Evolutionary conservation across 306 rosid genomes (phyloP), one percentile per base, ranked within the genome.

Genomic region (Castanea crenata): DNA sequence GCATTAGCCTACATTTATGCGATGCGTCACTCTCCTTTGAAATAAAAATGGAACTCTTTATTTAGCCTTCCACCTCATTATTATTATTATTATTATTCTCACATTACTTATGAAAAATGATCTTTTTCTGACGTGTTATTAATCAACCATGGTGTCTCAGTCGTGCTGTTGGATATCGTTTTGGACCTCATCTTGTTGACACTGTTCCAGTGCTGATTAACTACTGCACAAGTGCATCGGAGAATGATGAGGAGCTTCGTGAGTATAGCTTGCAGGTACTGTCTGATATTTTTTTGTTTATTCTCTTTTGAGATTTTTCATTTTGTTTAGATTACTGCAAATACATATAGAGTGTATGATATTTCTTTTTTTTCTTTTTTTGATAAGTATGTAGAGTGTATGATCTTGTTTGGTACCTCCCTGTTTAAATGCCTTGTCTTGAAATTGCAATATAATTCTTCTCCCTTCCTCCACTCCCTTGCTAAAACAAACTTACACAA

Each of bases 241-340:
- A 94, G 83, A 94, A 92, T 87, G 98, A 94, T 55, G 98, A 94
- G 87, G 98, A 94, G 90, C 98, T 94, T 83, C 93, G 96, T n/a
- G 98, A 94, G 85, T 94, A 94, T 84, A 92, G 96, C 81, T 88
- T 94, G 85, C 98, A 94, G 99, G 99, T 95, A 85, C 83, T 69
- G 51, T 78, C 23, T 54, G 73, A 67, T 54, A 64, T 2, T 70
- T 67, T 67, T 34, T 44, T 74, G 78, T 21, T 74, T 69, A 56
- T 59, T 32, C 29, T 57, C 21, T 65, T 46, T 51, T n/a, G 41
- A n/a, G 10, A 23, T 23, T 41, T 35, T 25, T 74, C 74, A 5
- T 18, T 31, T 12, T 23, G 13, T 23, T 46, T 6, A 5, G 29
- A 12, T 54, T 61, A 15, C 8, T 32, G 2, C 46, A 34, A 34